Evolutionary conservation across 1,284 basidiomycete genomes (phyloP), one percentile per base, ranked within the genome.

Genomic region (Puccinia coronata): DNA sequence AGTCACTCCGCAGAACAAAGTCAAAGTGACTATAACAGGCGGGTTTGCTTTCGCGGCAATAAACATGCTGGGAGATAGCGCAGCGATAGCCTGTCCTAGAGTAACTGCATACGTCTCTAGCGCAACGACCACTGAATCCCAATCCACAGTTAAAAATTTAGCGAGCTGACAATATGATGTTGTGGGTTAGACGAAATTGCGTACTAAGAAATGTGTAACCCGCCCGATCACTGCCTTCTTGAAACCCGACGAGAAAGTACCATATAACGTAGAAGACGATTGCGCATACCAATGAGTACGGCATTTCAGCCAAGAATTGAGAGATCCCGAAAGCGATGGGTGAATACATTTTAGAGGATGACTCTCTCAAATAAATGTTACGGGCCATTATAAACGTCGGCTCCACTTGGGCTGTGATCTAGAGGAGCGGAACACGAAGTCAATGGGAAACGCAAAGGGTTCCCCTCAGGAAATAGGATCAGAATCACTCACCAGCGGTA

Each of bases 361-460:
- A 84, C 83, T 91, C 91, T 86, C 92, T 89, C 82, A 92, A 90
- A 86, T 92, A 92, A 51, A 89, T 90, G 78, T 87, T 86, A 87
- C 94, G 88, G 82, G 92, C 92, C 87, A 91, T 88, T 84, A 96
- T 92, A 88, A 94, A 96, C 87, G 93, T 87, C 0, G 94, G 93
- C 86, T 94, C 92, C 81, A 95, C 91, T 86, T 93, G 92, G 88
- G 86, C 87, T 88, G 93, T 92, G 83, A 94, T 88, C 83, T 94
- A 90, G n/a, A n/a, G n/a, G n/a, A 36, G 49, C 82, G 31, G 93
- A 88, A 82, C 53, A n/a, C 86, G 28, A 25, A 14, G 69, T 34
- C 55, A 20, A 9, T 85, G 86, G 55, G 11, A 12, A 1, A 70
- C 0, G 36, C 41, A 31, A 1, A 20, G 25, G 5, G 18, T 5